Evolutionary conservation across 2,329 filamentous ascomycete species (phyloP).

Genomic region (Metarhizium brunneum): DNA sequence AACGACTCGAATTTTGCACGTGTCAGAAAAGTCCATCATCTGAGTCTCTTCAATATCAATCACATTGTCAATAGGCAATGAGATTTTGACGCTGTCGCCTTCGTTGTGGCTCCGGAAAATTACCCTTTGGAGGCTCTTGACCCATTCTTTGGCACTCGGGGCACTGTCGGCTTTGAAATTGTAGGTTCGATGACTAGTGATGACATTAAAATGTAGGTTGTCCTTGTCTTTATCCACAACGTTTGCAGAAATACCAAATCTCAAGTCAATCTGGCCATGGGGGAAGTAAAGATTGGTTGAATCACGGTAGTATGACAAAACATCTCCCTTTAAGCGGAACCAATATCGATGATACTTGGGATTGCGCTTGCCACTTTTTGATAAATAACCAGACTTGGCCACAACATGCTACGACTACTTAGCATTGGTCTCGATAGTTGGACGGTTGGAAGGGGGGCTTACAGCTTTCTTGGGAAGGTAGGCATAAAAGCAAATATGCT

Average conservation of each 20-base stretch:
- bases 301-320: slow-evolving; percentile 81
- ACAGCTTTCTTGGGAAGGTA: slow-evolving; percentile 91
- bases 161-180: slow-evolving; percentile 83
- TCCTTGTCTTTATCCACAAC: slow-evolving; percentile 72
- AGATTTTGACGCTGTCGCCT: slow-evolving; percentile 94
- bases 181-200: slow-evolving; percentile 74
- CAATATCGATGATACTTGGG: slow-evolving; percentile 84
- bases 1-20: slow-evolving; percentile 85
- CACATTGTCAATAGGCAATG: slow-evolving; percentile 76
- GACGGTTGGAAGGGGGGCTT: slow-evolving; percentile 23
- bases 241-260: slow-evolving; percentile 82
- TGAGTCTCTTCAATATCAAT: slow-evolving; percentile 88
- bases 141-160: slow-evolving; percentile 90
- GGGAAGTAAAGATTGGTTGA: slow-evolving; percentile 85
- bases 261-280: slow-evolving; percentile 81
- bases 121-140: slow-evolving; percentile 84
- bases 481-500: slow-evolving; percentile 94
- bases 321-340: slow-evolving; percentile 87
- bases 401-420: slow-evolving; percentile 49
- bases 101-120: slow-evolving; percentile 96
- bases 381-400: slow-evolving; percentile 79
- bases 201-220: slow-evolving; percentile 66
- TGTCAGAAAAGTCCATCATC: slow-evolving; percentile 86
- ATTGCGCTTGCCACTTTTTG: slow-evolving; percentile 81
- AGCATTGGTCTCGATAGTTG: slow-evolving; percentile 4